Base-by-base conservation (phyloP, 2,329 filamentous ascomycete genomes). In the Botryotinia convoluta region DNA sequence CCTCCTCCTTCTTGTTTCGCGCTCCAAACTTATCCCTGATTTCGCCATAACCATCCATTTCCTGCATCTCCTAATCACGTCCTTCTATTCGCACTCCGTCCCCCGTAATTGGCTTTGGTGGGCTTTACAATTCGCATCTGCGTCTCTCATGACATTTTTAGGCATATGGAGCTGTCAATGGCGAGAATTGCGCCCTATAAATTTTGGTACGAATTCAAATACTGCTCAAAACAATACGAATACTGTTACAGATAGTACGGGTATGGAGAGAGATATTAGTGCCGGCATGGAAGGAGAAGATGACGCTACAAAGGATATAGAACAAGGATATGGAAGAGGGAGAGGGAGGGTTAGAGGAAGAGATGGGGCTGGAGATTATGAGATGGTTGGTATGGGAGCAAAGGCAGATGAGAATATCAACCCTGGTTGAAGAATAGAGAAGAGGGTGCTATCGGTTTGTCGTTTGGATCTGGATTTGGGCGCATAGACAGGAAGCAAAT, bases 1-100 rank as follows among this genome's bases (percentile, higher is more conserved):
- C 60, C 91, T 98, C 73, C 89, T 97, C 69, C 84, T 95, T 71
- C 86, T 98, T 73, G 90, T 99, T 77, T 91, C 92, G 32, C 93
- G 96, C 75, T 96, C 92, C 65, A 98, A 98, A 82, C 92, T 98
- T 74, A 93, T 98, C 69, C 94, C 94, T 77, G 96, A 99, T 83
- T 99, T 98, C 82, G 93, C 94, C 45, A 85, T 98, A 37, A 97
- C 95, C 3, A 88, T 98, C 29, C 94, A 97, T 84, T 88, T 93
- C 81, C 85, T 97, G 60, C 93, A 97, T 81, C 88, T 97, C 71
- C 76, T 96, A 79, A 83, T 93, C 79, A 93, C 93, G 42, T 91
- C 90, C 32, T 82, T 97, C 48, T 97, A 97, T 83, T 91, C 93
- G 4, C 90, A 90, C 79, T 87, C 89, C 16, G 81, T 98, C 42